These are phyloP conservation scores for Arxiozyma heterogenica DNA, from an alignment of 1,139 yeast species.

Conservation along the genomic window DNA sequence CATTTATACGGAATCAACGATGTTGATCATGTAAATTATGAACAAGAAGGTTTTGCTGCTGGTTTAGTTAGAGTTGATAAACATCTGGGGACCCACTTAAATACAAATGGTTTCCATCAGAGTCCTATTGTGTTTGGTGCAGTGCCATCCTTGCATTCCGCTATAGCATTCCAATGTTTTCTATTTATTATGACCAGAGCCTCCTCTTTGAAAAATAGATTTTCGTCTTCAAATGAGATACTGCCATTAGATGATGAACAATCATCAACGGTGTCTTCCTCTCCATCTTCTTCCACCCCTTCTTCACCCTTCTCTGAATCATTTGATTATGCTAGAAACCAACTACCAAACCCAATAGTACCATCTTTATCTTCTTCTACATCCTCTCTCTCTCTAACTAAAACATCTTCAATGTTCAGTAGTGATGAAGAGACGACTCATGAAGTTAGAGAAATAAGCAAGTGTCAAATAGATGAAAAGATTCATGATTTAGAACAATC, in stretches of 20 bases:
- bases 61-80: conserved; percentile 57
- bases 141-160: conserved; percentile 57
- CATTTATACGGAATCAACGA: conserved; percentile 49
- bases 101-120: conserved; percentile 54
- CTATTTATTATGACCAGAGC: conserved; percentile 34
- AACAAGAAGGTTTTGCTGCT: conserved; percentile 61
- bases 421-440: background rate
- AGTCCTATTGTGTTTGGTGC: conserved; percentile 68
- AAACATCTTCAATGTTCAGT: background rate
- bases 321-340: background rate
- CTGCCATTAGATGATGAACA: background rate
- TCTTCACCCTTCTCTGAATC: background rate
- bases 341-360: background rate
- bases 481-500: background rate
- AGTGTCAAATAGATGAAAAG: background rate
- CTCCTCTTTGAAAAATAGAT: conserved; percentile 23
- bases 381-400: background rate
- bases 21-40: conserved; percentile 41
- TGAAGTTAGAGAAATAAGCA: background rate
- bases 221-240: background rate
- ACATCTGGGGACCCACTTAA: conserved; percentile 53
- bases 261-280: conserved; percentile 1
- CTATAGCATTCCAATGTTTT: conserved; percentile 50
- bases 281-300: background rate
- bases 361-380: background rate